Conservation (phyloP, 176 grass and related monocot genomes). For the Chloris gayana region DNA sequence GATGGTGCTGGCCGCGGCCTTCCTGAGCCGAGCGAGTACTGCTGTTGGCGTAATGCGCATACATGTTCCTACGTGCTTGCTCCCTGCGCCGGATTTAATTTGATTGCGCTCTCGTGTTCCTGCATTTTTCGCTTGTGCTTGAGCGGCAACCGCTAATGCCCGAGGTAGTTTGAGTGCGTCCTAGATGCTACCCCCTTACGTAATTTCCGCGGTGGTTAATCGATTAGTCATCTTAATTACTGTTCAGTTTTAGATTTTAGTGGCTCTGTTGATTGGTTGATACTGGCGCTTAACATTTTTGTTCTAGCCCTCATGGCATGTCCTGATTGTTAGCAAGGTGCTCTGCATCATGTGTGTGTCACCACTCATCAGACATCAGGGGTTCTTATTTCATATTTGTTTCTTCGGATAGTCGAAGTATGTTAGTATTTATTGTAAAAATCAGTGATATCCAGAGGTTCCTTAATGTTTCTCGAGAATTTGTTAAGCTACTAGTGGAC, state of each 20-base stretch:
- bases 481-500: not conserved
- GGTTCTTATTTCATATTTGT: no score
- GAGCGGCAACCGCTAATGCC: not conserved
- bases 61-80: not conserved
- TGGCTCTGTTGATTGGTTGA: not conserved
- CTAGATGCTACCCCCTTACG: not conserved
- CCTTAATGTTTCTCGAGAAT: not conserved
- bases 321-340: not conserved
- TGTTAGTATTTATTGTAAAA: not conserved
- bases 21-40: not conserved
- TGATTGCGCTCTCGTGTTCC: not conserved
- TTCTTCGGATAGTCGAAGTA: not conserved
- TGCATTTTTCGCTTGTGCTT: not conserved
- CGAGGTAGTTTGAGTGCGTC: not conserved
- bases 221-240: not conserved
- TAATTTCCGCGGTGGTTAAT: not conserved
- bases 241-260: not conserved
- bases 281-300: not conserved
- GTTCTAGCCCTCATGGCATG: not conserved
- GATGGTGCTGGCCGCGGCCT: no score
- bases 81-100: not conserved
- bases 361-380: no score
- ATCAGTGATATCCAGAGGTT: not conserved
- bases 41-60: not conserved
- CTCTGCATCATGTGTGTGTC: no score